Evolutionary conservation across 2,329 filamentous ascomycete species (phyloP), one percentile per base, ranked within the genome.

Genomic region (Ophiosphaerella narmari): DNA sequence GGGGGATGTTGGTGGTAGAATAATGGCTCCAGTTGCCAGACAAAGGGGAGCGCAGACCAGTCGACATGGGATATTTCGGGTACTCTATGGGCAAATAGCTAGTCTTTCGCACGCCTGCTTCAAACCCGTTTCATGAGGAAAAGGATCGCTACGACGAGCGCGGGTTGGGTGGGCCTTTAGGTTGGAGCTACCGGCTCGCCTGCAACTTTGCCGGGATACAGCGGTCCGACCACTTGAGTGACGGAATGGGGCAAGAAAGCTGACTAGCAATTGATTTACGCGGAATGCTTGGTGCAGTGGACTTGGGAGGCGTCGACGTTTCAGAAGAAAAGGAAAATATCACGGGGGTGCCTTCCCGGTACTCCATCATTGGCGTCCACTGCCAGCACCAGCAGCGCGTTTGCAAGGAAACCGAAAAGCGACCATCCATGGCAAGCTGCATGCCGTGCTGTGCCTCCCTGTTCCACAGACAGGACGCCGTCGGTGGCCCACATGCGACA

Each of bases 111-210:
- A 46, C 37, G 45, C 45, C 70, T 65, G 69, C 69, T 63, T 73
- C 70, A 73, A 63, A 59, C 61, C 65, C 64, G 70, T 73, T 73
- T 73, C 70, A 73, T 67, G 6, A 51, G 70, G 61, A 66, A 59
- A 62, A 62, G 54, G 55, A 63, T 62, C 54, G 55, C 56, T 58
- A 46, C 46, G 53, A 48, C 53, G 51, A 48, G 51, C 56, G 52
- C 57, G 60, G 60, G 54, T 55, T 59, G 58, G 55, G 55, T 60
- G 62, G 54, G 57, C 56, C 55, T 58, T 63, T 63, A 57, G 59
- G 59, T 62, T 59, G 52, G 52, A 60, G 50, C 59, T 62, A 65
- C 60, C 62, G 59, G 58, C 58, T 57, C 55, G 57, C 45, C 54
- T 60, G 55, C 54, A 36, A 43, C 50, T 48, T 56, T 29, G 51